These are phyloP conservation scores for Calonectria hawksworthii DNA, from an alignment of 2,329 filamentous ascomycete species.

Conservation along the genomic window DNA sequence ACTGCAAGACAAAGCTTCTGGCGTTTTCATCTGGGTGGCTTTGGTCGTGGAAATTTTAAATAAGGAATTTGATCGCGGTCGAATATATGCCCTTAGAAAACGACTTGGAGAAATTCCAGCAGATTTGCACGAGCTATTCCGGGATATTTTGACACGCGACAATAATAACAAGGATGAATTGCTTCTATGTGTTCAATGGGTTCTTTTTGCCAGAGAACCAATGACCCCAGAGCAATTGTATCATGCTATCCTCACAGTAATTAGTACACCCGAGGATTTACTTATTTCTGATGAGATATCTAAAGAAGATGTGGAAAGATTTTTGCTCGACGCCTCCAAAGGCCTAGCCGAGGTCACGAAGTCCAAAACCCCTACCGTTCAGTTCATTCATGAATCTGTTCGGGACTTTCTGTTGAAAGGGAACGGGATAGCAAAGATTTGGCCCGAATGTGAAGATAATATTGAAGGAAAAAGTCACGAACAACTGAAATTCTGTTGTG, in stretches of 20 bases:
- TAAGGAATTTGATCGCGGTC: constrained; percentile 47
- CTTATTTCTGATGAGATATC: too few species aligned
- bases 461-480: too few species aligned
- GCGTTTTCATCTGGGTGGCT: constrained; percentile 43
- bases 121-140: constrained; percentile 63
- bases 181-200: constrained; percentile 62
- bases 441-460: too few species aligned
- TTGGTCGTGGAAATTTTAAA: constrained; percentile 57
- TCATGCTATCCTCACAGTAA: constrained; percentile 28
- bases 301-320: not conserved
- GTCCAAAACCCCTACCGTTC: too few species aligned
- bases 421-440: too few species aligned
- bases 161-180: constrained; percentile 55
- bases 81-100: constrained; percentile 39
- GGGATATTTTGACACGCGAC: constrained; percentile 65
- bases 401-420: too few species aligned
- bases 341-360: not conserved
- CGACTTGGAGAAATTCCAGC: constrained; percentile 52
- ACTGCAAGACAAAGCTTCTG: constrained; percentile 54
- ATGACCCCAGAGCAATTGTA: constrained; percentile 61
- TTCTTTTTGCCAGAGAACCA: constrained; percentile 63
- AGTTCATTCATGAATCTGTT: too few species aligned
- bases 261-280: too few species aligned
- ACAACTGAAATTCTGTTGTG: too few species aligned
- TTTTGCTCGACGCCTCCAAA: not conserved